A percentile compares a stretch with the other conserved stretches of the same genome.
phyloP scores from a whole-genome alignment of 2,329 filamentous ascomycete genomes.

The Hypoxylon sp. region DNA sequence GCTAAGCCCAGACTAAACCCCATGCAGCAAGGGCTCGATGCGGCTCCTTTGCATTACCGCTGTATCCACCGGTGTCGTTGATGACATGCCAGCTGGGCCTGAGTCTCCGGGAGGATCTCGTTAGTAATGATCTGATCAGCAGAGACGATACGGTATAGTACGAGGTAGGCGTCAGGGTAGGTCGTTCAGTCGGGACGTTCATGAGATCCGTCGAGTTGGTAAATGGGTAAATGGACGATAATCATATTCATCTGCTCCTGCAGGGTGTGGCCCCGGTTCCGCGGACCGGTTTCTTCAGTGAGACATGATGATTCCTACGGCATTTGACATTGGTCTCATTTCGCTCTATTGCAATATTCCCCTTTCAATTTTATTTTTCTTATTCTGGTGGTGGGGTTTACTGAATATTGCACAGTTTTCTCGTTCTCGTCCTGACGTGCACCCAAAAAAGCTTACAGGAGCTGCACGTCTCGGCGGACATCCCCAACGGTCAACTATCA shows the following conservation, averaged over 20 bases:
- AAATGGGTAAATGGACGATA: slow-evolving; percentile 17
- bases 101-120: not conserved
- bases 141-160: slow-evolving; percentile 1
- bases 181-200: slow-evolving; percentile 4
- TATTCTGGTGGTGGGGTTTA: slow-evolving; percentile 38
- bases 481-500: slow-evolving; percentile 53
- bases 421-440: slow-evolving; percentile 43
- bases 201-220: not conserved
- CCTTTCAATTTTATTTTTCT: slow-evolving; percentile 40
- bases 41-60: slow-evolving; percentile 36
- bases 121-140: not conserved
- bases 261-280: slow-evolving; percentile 21
- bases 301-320: slow-evolving; percentile 45
- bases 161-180: not conserved
- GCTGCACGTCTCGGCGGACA: slow-evolving; percentile 52
- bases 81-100: slow-evolving; percentile 3
- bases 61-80: slow-evolving; percentile 11
- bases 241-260: slow-evolving; percentile 15
- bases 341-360: slow-evolving; percentile 36
- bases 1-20: slow-evolving; percentile 27
- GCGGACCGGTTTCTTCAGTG: slow-evolving; percentile 37
- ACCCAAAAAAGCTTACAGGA: slow-evolving; percentile 47
- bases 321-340: slow-evolving; percentile 30
- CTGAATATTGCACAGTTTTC: slow-evolving; percentile 38
- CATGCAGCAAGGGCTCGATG: slow-evolving; percentile 35